A percentile compares a stretch with the other conserved stretches of the same genome.
Conservation (phyloP, 805 yeast species). For the Ogataea nonfermentans region DNA sequence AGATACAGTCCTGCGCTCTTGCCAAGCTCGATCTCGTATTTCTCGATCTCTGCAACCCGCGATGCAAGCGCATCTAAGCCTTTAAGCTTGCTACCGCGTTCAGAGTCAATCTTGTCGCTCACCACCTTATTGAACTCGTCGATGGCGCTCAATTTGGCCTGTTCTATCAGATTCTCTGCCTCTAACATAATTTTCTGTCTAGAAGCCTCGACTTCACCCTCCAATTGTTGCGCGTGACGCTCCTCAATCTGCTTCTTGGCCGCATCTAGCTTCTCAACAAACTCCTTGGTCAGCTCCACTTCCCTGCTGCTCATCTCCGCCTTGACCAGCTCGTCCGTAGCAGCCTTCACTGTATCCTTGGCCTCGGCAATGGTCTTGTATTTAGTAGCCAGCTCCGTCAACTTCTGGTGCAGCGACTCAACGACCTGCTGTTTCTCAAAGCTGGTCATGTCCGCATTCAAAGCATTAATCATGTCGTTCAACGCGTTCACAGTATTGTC, state of each 20-base stretch:
- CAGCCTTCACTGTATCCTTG: constrained; percentile 24
- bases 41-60: constrained; percentile 55
- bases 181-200: constrained; percentile 62
- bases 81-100: constrained; percentile 77
- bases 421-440: constrained; percentile 25
- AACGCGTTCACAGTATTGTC: constrained; percentile 35
- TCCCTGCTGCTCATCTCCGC: constrained; percentile 35
- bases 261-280: constrained; percentile 58
- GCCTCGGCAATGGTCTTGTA: constrained; percentile 20
- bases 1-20: constrained; percentile 40
- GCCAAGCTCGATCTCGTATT: constrained; percentile 45
- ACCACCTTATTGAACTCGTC: constrained; percentile 62
- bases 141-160: constrained; percentile 67
- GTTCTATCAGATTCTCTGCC: constrained; percentile 68
- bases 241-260: constrained; percentile 60
- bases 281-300: constrained; percentile 54
- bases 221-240: constrained; percentile 56
- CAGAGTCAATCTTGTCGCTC: constrained; percentile 58
- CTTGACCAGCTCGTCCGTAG: constrained; percentile 33
- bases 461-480: constrained; percentile 35
- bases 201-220: constrained; percentile 65
- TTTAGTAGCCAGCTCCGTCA: constrained; percentile 23
- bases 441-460: constrained; percentile 25
- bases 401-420: constrained; percentile 23
- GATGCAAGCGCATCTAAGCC: constrained; percentile 59